phyloP scores from a whole-genome alignment of 225 moss, liverwort and hornwort species.

The Lunularia cruciata region DNA sequence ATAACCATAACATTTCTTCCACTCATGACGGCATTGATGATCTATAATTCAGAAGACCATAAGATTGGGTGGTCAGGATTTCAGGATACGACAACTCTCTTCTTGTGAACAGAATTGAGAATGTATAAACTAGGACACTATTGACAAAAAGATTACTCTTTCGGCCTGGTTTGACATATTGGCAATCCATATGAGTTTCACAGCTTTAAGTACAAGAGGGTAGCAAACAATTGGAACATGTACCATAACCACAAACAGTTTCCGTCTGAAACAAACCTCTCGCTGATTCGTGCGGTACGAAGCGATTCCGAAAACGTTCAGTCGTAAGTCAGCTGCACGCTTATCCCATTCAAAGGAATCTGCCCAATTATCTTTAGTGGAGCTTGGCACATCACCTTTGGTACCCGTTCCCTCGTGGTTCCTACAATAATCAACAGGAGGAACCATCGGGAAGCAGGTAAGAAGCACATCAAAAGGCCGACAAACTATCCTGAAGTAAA shows the following conservation, averaged over 20 bases:
- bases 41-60: constrained; percentile 43
- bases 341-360: constrained; percentile 84
- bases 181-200: background rate
- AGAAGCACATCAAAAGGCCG: background rate
- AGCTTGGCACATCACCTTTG: constrained; percentile 44
- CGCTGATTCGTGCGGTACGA: constrained; percentile 88
- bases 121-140: too few species aligned
- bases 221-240: too few species aligned
- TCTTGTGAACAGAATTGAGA: too few species aligned
- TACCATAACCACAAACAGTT: too few species aligned
- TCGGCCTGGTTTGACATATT: background rate
- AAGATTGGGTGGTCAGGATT: too few species aligned
- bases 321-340: constrained; percentile 73
- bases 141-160: too few species aligned
- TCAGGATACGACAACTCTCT: background rate
- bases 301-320: constrained; percentile 84
- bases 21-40: constrained; percentile 96
- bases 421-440: too few species aligned
- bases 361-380: constrained; percentile 67
- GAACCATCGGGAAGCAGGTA: background rate
- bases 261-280: constrained; percentile 46
- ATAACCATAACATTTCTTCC: constrained; percentile 94
- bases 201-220: too few species aligned
- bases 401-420: constrained; percentile 50
- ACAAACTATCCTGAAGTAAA: background rate